Base-by-base conservation (phyloP, 257 asterid genomes). In the Penstemon barbatus region DNA sequence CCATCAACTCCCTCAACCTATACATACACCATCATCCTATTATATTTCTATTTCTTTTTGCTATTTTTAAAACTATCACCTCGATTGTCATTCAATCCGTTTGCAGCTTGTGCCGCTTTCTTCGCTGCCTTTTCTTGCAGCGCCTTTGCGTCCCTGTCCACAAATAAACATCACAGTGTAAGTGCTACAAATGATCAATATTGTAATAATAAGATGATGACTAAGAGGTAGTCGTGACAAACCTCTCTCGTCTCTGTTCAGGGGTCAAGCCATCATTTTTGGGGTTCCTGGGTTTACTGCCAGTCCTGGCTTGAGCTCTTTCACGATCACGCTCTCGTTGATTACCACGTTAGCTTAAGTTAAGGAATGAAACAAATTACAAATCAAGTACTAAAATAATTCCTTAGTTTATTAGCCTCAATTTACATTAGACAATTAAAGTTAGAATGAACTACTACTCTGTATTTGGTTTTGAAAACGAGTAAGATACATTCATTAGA, bases 221-320 rank as follows among this genome's bases (percentile, higher is more conserved):
- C 3, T 6, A 41, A 6, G 42, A 54, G 54, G 8, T 3, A 9
- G 8, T 11, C 40, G 3, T 6, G 6, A 25, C 8, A 49, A 10
- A 88, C 96, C 96, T 83, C 68, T 87, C 92, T 62, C 92, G 82
- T 79, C 98, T 80, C 76, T 91, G 98, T 76, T 91, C 96, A 1
- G 87, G 97, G 42, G 91, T 89, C 77, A 87, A 81, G 60, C 94
- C 93, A 59, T 87, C 91, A 38, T 74, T 88, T 65, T 79, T 89
- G 0, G 71, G 66, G 7, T 76, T 75, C 76, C 71, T 84, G 78
- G 77, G 4, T 74, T 89, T 91, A 25, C 73, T 8, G 15, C 72
- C 82, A 8, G 80, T 65, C 70, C 95, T 82, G 60, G 97, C 95
- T 43, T 86, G 93, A 70, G 95, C 97, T 77, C 95, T 89, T 74